Percentiles rank a stretch among this genome's conserved stretches.
Evolutionary conservation across 176 grass and related monocot species (phyloP).

Genomic region (Pontederia paniculata): DNA sequence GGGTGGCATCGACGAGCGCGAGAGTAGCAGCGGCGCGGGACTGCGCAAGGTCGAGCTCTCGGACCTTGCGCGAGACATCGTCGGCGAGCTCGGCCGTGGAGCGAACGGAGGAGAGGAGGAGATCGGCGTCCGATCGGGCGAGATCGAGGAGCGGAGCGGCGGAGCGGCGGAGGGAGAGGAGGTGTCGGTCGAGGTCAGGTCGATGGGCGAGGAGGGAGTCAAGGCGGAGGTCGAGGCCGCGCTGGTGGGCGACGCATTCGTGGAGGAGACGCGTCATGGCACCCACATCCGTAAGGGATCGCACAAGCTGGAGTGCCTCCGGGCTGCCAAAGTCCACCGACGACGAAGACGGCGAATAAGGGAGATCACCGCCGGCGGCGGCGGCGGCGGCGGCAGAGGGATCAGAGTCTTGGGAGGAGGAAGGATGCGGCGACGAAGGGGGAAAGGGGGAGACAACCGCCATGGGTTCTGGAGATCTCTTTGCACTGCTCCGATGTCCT

Average conservation of each 20-base stretch:
- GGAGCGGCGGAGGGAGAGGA: conserved; percentile 44
- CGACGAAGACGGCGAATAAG: neutral
- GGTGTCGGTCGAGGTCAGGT: conserved; percentile 64
- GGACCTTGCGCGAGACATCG: conserved; percentile 54
- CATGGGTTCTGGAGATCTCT: conserved; percentile 12
- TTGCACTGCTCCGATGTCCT: no score
- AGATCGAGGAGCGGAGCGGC: conserved; percentile 68
- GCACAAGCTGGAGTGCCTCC: conserved; percentile 43
- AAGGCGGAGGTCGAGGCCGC: conserved; percentile 52
- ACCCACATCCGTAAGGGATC: conserved; percentile 60
- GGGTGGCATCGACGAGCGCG: conserved; percentile 43
- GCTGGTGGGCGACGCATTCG: conserved; percentile 81
- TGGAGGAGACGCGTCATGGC: conserved; percentile 73
- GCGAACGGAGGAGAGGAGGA: conserved; percentile 44
- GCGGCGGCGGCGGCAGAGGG: neutral
- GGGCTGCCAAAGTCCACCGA: conserved; percentile 56
- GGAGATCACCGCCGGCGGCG: conserved; percentile 3
- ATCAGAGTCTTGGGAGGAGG: conserved; percentile 15
- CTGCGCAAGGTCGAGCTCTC: conserved; percentile 63
- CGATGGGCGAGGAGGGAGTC: conserved; percentile 63
- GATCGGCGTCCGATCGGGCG: conserved; percentile 54
- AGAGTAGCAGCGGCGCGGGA: conserved; percentile 46
- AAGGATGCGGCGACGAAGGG: conserved; percentile 18
- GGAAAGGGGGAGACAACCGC: conserved; percentile 31
- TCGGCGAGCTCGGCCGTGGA: conserved; percentile 56